These are phyloP conservation scores for Nepenthes mirabilis DNA, from an alignment of 148 eudicot genomes.

Conservation along the genomic window DNA sequence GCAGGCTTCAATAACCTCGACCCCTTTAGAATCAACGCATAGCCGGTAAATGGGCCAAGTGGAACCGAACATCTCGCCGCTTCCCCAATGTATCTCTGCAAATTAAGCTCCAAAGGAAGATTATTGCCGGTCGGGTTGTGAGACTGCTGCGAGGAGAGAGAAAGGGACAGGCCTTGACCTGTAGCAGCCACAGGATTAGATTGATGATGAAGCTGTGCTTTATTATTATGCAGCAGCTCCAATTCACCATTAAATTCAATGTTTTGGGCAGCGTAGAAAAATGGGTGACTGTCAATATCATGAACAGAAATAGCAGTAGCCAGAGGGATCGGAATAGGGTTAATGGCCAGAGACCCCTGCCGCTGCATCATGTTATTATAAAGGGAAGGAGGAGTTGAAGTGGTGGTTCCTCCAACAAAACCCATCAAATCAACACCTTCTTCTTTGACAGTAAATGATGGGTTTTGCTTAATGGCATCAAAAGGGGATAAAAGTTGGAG, in stretches of 20 bases:
- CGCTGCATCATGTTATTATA: constrained; percentile 13
- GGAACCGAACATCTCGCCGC: constrained; percentile 32
- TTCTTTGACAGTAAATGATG: constrained; percentile 8
- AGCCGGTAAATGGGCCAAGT: constrained; percentile 81
- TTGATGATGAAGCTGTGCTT: constrained; percentile 6
- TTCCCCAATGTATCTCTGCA: constrained; percentile 20
- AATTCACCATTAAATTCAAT: neutral
- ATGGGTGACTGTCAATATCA: constrained; percentile 11
- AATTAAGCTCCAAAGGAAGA: constrained; percentile 16
- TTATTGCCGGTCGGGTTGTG: constrained; percentile 6
- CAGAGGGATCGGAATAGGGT: constrained; percentile 7
- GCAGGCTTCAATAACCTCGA: constrained; percentile 81
- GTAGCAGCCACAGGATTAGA: constrained; percentile 3
- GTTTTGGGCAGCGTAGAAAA: constrained; percentile 8
- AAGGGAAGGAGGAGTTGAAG: neutral
- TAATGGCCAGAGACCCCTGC: constrained; percentile 13
- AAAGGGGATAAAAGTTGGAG: neutral
- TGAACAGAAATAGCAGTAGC: constrained; percentile 9
- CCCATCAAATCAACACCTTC: constrained; percentile 22
- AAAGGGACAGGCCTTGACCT: constrained; percentile 29
- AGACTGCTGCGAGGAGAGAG: constrained; percentile 26
- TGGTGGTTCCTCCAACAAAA: constrained; percentile 9
- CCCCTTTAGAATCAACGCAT: constrained; percentile 56
- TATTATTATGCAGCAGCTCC: neutral
- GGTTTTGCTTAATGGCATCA: neutral